Base-by-base conservation (phyloP, 257 asterid genomes). In the Avicennia marina region DNA sequence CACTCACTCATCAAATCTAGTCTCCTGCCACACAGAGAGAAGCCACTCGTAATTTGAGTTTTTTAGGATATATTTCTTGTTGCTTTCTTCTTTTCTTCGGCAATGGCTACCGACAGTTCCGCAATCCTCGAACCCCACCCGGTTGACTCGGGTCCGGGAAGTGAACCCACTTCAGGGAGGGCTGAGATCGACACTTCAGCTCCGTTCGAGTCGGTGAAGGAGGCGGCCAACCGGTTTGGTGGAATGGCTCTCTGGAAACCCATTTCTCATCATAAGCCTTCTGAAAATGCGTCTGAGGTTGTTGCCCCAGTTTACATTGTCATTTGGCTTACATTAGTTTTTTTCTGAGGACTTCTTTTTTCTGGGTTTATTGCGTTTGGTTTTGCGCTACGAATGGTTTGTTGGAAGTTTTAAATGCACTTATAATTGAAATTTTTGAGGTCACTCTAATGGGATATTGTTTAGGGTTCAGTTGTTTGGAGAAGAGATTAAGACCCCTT, bases 171-270 rank as follows among this genome's bases (percentile, higher is more conserved):
- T 33, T 32, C 72, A 15, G 64, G 54, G 8, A 60, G 90, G 83
- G 77, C 74, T 9, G 97, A 86, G 69, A 82, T 93, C 26, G 98
- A 86, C 74, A 91, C 98, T 18, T 93, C 97, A 1, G 90, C 90
- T 25, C 97, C 97, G 29, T 83, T 93, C 64, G 95, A 83, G 82
- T 93, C 97, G 0, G 98, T 93, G 0, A 93, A 80, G 75, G 96
- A 93, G 76, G 98, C 97, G 16, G 94, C 89, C 9, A 73, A 22
- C 59, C 81, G 83, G 13, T 93, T 93, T 51, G 98, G 98, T 12
- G 98, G 97, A 4, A 84, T 86, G 72, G 98, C 91, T 10, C 86
- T 85, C 72, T 93, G 98, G 98, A 86, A 67, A 69, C 95, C 98
- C 75, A 13, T 46, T 58, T 68, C 86, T 20, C 80, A n/a, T n/a